These are phyloP conservation scores for Fusarium newnesense DNA, from an alignment of 2,329 filamentous ascomycete species.

Conservation along the genomic window DNA sequence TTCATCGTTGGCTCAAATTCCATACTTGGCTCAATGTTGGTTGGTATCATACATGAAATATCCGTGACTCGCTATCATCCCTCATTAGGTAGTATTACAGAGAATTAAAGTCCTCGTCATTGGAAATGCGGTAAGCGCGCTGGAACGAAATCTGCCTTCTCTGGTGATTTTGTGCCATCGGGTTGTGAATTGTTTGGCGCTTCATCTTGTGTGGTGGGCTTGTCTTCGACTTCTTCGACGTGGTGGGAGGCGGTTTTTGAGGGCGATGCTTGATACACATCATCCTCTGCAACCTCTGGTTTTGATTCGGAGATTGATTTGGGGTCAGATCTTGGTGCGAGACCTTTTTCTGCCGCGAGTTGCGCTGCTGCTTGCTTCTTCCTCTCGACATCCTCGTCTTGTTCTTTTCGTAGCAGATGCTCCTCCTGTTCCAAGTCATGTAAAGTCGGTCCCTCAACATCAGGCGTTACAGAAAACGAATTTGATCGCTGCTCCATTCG, in stretches of 20 bases:
- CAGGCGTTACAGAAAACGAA: constrained; percentile 49
- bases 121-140: constrained; percentile 68
- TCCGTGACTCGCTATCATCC: constrained; percentile 16
- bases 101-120: constrained; percentile 42
- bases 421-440: constrained; percentile 66
- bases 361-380: constrained; percentile 63
- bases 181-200: constrained; percentile 34
- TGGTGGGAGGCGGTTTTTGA: constrained; percentile 23
- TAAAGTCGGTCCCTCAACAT: constrained; percentile 57
- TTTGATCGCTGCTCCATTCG: constrained; percentile 39
- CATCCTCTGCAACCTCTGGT: constrained; percentile 48
- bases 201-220: background rate
- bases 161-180: constrained; percentile 14
- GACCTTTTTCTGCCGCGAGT: constrained; percentile 61
- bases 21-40: constrained; percentile 34
- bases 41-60: constrained; percentile 44
- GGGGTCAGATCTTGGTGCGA: constrained; percentile 45
- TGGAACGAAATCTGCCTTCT: constrained; percentile 60
- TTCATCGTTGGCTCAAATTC: constrained; percentile 14
- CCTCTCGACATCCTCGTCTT: constrained; percentile 63
- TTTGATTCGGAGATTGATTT: constrained; percentile 36
- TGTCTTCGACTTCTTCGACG: constrained; percentile 11
- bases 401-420: constrained; percentile 59
- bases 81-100: constrained; percentile 33
- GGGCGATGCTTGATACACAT: constrained; percentile 37